Conservation (phyloP, 768 basidiomycete species). For the Dentipellis sp. region DNA sequence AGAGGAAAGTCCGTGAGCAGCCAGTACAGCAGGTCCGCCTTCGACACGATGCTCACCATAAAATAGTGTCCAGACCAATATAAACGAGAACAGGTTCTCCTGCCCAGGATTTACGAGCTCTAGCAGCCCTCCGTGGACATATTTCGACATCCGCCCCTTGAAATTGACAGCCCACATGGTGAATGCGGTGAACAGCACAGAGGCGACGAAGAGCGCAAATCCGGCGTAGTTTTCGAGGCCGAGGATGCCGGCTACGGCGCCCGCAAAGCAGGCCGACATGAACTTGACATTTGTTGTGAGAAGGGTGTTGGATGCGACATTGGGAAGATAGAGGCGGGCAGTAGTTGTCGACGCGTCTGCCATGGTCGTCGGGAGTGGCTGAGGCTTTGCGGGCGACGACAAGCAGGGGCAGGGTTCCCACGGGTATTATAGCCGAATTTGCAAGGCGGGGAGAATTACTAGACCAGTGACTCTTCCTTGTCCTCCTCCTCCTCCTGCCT, state of each 20-base stretch:
- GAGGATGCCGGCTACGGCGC: conserved; percentile 81
- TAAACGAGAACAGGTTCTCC: conserved; percentile 85
- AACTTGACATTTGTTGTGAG: conserved; percentile 63
- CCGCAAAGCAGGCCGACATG: conserved; percentile 75
- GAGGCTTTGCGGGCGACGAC: background rate
- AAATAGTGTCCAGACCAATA: conserved; percentile 90
- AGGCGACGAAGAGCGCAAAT: conserved; percentile 65
- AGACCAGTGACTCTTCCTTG: too few relatives aligned
- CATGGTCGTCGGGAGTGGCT: conserved; percentile 6
- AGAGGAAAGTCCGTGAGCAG: conserved; percentile 4
- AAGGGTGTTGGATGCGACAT: conserved; percentile 54
- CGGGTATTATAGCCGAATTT: background rate
- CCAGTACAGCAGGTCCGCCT: conserved; percentile 2
- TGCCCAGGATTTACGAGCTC: conserved; percentile 79
- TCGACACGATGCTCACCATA: conserved; percentile 50
- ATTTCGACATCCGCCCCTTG: conserved; percentile 52
- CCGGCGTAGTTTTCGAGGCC: conserved; percentile 82
- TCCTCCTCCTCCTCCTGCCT: background rate
- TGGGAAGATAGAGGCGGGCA: conserved; percentile 58
- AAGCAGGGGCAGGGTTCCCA: background rate
- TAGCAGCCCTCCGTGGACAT: conserved; percentile 49
- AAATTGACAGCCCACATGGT: conserved; percentile 67
- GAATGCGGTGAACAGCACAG: conserved; percentile 59
- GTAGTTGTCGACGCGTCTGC: conserved; percentile 31
- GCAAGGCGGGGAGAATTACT: background rate